Evolutionary conservation across 2,329 filamentous ascomycete genomes (phyloP), one percentile per base, ranked within the genome.

Genomic region (Colletotrichum eremochloae): DNA sequence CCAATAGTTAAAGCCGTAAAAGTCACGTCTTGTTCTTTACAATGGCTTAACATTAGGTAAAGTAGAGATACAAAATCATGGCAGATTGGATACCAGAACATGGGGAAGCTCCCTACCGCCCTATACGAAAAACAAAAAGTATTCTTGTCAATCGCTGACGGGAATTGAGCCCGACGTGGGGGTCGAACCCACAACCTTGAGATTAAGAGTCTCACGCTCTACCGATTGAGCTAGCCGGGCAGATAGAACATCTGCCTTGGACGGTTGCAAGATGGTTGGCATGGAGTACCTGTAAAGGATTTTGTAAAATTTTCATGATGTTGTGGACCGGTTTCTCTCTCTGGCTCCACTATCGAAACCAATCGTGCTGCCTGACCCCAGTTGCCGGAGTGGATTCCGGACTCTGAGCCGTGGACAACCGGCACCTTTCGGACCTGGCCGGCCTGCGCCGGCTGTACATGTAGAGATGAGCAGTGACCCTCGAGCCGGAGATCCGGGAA

Each of bases 141-240:
- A 31, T 55, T 36, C 15, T 0, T 55, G 52, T 36, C 66, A 60
- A 67, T 46, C 53, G 53, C 50, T 63, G 74, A 72, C 75, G 74
- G 75, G 75, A 75, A 71, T 76, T 76, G 75, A 76, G 75, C 75
- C 75, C 75, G 75, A 76, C 74, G 74, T 75, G 75, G 67, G 72
- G 72, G 69, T 86, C 85, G 85, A 87, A 88, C 87, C 84, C 84
- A 83, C 84, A 87, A 83, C 84, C 85, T 87, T 86, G 84, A 87
- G 86, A 86, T 87, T 88, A 88, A 88, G 90, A 92, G 90, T 91
- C 90, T 90, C 86, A 91, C 89, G 89, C 89, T 92, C 90, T 92
- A 91, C 88, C 88, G 87, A 90, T 90, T 90, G 88, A 90, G 88
- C 88, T 90, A 90, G 85, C 86, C 86, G 84, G 86, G 86, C 68